Percentiles rank a stretch among this genome's conserved stretches.
phyloP scores from a whole-genome alignment of 2,329 filamentous ascomycete species.

The Colletotrichum cordylinicola region DNA sequence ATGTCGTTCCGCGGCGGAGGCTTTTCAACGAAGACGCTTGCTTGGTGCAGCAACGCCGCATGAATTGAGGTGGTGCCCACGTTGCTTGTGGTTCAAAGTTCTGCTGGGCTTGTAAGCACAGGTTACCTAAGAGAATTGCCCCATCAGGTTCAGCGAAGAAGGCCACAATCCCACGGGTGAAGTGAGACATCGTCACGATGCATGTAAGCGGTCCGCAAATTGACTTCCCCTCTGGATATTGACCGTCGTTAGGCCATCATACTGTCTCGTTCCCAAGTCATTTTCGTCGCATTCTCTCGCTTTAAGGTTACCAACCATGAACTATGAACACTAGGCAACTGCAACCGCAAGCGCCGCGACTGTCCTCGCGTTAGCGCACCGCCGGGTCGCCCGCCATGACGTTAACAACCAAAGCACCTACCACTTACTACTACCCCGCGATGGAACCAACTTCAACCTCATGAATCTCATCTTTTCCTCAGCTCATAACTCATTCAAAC shows the following conservation, averaged over 20 bases:
- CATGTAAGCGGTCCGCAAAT: neutral
- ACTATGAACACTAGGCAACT: neutral
- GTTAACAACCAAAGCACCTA: neutral
- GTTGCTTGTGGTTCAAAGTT: neutral
- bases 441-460: too few relatives aligned
- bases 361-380: neutral
- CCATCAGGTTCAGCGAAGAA: too few relatives aligned
- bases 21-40: neutral
- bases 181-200: too few relatives aligned
- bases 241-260: neutral
- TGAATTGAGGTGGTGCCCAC: too few relatives aligned
- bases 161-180: too few relatives aligned
- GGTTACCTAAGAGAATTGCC: too few relatives aligned
- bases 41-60: neutral
- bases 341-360: neutral
- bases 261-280: too few relatives aligned
- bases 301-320: rapidly evolving
- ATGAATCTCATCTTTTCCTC: too few relatives aligned
- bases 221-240: neutral
- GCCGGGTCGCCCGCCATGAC: neutral
- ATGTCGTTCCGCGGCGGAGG: neutral
- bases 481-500: too few relatives aligned
- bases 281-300: too few relatives aligned
- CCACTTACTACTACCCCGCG: neutral
- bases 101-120: too few relatives aligned